A percentile compares a stretch with the other conserved stretches of the same genome.
These are phyloP conservation scores for Trichodelitschia bisporula DNA, from an alignment of 495 filamentous ascomycete species.

Conservation along the genomic window DNA sequence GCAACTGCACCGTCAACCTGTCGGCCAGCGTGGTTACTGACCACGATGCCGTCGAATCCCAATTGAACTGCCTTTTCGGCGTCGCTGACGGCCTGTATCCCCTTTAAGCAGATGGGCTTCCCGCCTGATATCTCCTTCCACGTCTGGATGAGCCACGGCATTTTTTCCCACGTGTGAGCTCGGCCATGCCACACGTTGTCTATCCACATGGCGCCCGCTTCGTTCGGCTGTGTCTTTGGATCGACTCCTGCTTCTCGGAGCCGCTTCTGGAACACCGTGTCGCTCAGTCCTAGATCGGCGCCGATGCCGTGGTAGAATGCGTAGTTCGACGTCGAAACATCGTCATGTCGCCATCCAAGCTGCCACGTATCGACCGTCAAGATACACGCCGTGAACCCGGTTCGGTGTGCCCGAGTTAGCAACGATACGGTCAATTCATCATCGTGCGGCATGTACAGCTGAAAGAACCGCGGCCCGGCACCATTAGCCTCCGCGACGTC, in stretches of 20 bases:
- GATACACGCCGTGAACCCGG: constrained; percentile 32
- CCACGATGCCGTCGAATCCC: constrained; percentile 29
- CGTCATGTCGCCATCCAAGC: constrained; percentile 39
- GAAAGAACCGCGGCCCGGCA: constrained; percentile 27
- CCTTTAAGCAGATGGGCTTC: constrained; percentile 29
- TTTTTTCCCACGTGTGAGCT: constrained; percentile 32
- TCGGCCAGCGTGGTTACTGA: constrained; percentile 34
- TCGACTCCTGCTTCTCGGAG: constrained; percentile 27
- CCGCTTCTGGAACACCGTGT: constrained; percentile 31
- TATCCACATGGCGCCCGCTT: constrained; percentile 33
- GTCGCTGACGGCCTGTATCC: constrained; percentile 27
- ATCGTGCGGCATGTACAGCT: constrained; percentile 42
- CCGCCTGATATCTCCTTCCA: constrained; percentile 21
- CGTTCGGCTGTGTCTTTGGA: constrained; percentile 22
- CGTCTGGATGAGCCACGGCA: constrained; percentile 23
- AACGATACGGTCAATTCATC: constrained; percentile 31
- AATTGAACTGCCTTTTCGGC: constrained; percentile 26
- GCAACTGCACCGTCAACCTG: constrained; percentile 39
- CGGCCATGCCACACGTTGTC: constrained; percentile 40
- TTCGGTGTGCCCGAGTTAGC: constrained; percentile 25
- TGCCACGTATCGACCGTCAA: constrained; percentile 42
- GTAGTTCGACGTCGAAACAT: constrained; percentile 31
- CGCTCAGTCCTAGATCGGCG: constrained; percentile 29
- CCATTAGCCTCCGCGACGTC: constrained; percentile 32
- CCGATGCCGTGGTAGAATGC: constrained; percentile 35